Base-by-base conservation (phyloP, 352 stramenopile species). In the Globisporangium barbulae region DNA sequence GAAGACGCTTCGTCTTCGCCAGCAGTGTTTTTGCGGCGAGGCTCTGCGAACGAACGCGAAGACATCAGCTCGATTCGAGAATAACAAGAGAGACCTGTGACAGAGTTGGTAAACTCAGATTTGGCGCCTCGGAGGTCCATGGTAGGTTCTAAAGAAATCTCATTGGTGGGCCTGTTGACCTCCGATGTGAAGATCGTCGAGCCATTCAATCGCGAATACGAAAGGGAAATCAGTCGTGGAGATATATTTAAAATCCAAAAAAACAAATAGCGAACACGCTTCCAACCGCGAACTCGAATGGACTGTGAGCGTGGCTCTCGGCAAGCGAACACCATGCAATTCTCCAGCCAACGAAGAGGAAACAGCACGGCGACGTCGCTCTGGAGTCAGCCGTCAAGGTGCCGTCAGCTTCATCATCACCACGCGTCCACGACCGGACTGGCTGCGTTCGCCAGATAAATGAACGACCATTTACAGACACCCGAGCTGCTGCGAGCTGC, bases 391-490 rank as follows among this genome's bases (percentile, higher is more conserved):
- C 25, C 2, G 25, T 28, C 25, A 28, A 28, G 25, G 25, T 28
- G 25, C 25, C 25, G 25, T 28, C 25, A 28, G 1, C 25, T 28
- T 28, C 25, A 1, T 41, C 17, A 15, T n/a, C 28, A 22, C 0
- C 45, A 1, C 35, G 13, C 19, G 30, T 42, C 50, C 28, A 8
- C 50, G 30, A 42, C 15, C 28, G 30, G 30, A 9, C 28, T 56
- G 50, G 30, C 50, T 56, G 30, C 56, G 52, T 54, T 62, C 28
- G 25, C 10, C 19, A 41, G 37, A 37, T 53, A 49, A 61, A 53
- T 56, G 50, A 56, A 41, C 50, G 50, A 56, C 9, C 30, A 56
- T 56, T 56, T 17, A 56, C 50, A 56, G 50, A 56, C 42, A 56
- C n/a, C 50, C 30, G 50, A 56, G 50, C 30, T 47, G 50, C 50